Percentiles rank a stretch among this genome's conserved stretches.
Conservation (phyloP, 129 eudicot genomes). For the Tagetes erecta region DNA sequence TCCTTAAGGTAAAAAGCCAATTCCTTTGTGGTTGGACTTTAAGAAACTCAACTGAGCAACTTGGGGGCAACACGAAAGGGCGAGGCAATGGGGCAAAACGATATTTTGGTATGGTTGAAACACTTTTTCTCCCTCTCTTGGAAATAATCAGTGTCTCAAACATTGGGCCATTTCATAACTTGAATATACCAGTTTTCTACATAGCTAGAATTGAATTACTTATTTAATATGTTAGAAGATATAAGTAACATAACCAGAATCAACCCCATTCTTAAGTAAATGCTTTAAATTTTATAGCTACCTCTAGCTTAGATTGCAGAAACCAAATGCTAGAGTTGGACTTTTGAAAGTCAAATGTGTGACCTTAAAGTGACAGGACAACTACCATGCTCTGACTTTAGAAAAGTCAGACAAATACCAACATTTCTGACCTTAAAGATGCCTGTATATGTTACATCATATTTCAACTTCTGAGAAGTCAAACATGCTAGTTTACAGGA, state of each 20-base stretch:
- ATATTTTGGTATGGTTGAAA: neutral
- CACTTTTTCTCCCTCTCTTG: neutral
- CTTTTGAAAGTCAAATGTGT: neutral
- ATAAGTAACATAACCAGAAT: neutral
- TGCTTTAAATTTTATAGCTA: neutral
- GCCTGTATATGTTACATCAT: neutral
- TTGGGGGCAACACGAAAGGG: neutral
- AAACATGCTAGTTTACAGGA: conserved; percentile 46
- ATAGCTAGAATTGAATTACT: neutral
- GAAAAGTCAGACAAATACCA: neutral
- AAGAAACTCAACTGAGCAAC: conserved; percentile 9
- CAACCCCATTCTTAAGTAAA: neutral
- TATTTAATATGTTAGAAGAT: neutral
- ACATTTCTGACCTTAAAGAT: neutral
- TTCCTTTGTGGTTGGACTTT: neutral
- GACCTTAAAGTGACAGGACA: neutral
- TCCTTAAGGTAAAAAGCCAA: conserved; percentile 70
- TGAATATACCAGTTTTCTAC: neutral
- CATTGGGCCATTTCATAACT: neutral
- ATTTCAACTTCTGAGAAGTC: neutral
- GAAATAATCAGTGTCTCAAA: neutral
- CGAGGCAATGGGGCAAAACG: neutral
- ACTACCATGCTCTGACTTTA: neutral
- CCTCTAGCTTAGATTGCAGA: neutral
- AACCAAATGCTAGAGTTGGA: neutral